A percentile compares a stretch with the other conserved stretches of the same genome.
phyloP scores from a whole-genome alignment of 495 filamentous ascomycete species.

The Penicillium parvum region DNA sequence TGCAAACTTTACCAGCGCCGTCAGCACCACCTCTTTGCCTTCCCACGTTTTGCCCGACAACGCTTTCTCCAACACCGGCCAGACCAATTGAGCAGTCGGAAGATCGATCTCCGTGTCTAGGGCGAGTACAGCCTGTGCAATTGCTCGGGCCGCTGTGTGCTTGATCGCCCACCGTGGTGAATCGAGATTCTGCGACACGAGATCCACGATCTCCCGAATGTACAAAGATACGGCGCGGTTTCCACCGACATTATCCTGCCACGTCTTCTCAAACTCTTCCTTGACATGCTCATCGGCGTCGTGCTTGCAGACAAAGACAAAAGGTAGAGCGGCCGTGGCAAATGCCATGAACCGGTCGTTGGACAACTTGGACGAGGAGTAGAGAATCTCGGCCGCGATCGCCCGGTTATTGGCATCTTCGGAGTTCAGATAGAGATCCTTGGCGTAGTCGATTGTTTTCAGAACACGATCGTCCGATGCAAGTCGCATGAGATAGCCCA shows the following conservation, averaged over 20 bases:
- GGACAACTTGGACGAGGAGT: slow-evolving; percentile 78
- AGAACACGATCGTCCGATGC: slow-evolving; percentile 66
- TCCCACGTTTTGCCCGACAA: slow-evolving; percentile 86
- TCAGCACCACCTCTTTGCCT: slow-evolving; percentile 86
- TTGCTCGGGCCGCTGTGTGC: slow-evolving; percentile 75
- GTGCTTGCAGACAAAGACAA: slow-evolving; percentile 83
- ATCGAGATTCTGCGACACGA: slow-evolving; percentile 62
- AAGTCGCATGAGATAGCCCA: slow-evolving; percentile 78
- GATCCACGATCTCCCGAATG: slow-evolving; percentile 69
- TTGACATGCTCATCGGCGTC: slow-evolving; percentile 74
- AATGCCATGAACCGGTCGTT: slow-evolving; percentile 81
- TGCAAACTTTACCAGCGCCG: slow-evolving; percentile 75
- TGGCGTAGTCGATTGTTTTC: slow-evolving; percentile 59
- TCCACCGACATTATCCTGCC: slow-evolving; percentile 86
- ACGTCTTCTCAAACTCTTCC: slow-evolving; percentile 73
- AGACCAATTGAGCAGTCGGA: slow-evolving; percentile 58
- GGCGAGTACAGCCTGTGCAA: slow-evolving; percentile 66
- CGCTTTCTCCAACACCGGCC: slow-evolving; percentile 77
- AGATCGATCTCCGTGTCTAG: slow-evolving; percentile 54
- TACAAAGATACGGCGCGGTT: slow-evolving; percentile 76
- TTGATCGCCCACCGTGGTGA: slow-evolving; percentile 85
- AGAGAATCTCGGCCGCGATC: slow-evolving; percentile 72
- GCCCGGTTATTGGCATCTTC: slow-evolving; percentile 70
- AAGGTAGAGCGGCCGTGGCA: slow-evolving; percentile 69
- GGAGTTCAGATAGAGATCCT: slow-evolving; percentile 70